Percentiles rank a stretch among this genome's conserved stretches.
Evolutionary conservation across 306 rosid genomes (phyloP).

Genomic region (Fragaria vesca): DNA sequence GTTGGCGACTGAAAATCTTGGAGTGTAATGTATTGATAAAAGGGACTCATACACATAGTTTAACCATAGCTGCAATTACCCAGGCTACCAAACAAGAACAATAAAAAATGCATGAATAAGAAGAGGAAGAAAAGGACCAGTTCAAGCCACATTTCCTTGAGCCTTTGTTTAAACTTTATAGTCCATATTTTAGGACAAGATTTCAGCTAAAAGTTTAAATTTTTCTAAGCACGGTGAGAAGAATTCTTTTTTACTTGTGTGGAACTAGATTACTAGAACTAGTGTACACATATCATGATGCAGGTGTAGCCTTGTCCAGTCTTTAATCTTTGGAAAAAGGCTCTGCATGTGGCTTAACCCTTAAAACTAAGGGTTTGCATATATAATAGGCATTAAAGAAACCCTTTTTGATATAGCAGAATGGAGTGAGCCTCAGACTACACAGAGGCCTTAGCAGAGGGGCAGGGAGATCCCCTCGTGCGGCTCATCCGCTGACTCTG

Average conservation of each 20-base stretch:
- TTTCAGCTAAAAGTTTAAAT: slow-evolving; percentile 4
- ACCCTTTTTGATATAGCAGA: slow-evolving; percentile 29
- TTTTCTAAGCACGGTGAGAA: neutral
- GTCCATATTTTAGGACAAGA: neutral
- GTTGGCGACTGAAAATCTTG: neutral
- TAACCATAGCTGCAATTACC: slow-evolving; percentile 13
- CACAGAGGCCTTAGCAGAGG: slow-evolving; percentile 23
- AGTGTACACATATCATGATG: slow-evolving; percentile 8
- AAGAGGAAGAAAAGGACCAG: neutral
- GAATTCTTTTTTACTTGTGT: neutral
- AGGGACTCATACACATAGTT: neutral
- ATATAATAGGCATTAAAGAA: slow-evolving; percentile 23
- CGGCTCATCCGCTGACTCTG: slow-evolving; percentile 73
- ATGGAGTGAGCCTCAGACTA: slow-evolving; percentile 39
- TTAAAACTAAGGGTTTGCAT: slow-evolving; percentile 31
- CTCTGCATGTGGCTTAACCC: slow-evolving; percentile 43
- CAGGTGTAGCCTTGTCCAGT: slow-evolving; percentile 6
- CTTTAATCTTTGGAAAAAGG: slow-evolving; percentile 37
- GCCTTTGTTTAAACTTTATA: neutral
- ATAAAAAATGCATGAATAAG: neutral
- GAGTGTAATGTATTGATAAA: slow-evolving; percentile 9
- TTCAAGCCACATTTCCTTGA: neutral
- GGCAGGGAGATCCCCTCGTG: slow-evolving; percentile 76
- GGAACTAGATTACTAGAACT: slow-evolving; percentile 1
- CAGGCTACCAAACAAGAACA: slow-evolving; percentile 18